Evolutionary conservation across 2,329 filamentous ascomycete species (phyloP).

Genomic region (Colletotrichum sp.): DNA sequence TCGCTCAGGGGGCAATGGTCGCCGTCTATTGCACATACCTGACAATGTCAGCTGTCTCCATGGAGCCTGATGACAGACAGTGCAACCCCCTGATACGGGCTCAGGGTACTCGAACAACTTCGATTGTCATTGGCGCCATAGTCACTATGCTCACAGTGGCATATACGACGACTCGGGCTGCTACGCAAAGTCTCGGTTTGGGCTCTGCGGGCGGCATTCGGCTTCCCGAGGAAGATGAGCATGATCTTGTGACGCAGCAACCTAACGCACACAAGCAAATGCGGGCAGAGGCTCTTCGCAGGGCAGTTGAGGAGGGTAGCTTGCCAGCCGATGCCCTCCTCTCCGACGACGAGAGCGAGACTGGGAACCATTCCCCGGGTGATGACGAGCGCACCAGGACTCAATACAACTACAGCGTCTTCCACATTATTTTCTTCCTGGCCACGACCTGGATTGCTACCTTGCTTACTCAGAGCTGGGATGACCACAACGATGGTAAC

Average conservation of each 20-base stretch:
- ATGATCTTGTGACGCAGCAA: slow-evolving; percentile 87
- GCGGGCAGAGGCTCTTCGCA: slow-evolving; percentile 88
- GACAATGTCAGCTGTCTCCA: slow-evolving; percentile 96
- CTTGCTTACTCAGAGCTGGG: slow-evolving; percentile 75
- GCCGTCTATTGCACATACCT: slow-evolving; percentile 98
- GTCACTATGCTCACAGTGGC: slow-evolving; percentile 97
- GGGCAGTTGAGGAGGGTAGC: slow-evolving; percentile 90
- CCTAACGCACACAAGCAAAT: slow-evolving; percentile 83
- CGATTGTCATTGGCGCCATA: slow-evolving; percentile 89
- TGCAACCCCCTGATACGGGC: slow-evolving; percentile 93
- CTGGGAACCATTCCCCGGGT: slow-evolving; percentile 62
- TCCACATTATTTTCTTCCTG: slow-evolving; percentile 97
- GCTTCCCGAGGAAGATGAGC: slow-evolving; percentile 76
- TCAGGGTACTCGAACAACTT: slow-evolving; percentile 86
- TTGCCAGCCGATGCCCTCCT: slow-evolving; percentile 89
- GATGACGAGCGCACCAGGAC: slow-evolving; percentile 90
- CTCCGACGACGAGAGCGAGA: slow-evolving; percentile 72
- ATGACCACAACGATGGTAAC: slow-evolving; percentile 69
- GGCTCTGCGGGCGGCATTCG: slow-evolving; percentile 63
- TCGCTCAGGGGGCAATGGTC: slow-evolving; percentile 98
- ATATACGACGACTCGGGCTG: slow-evolving; percentile 95
- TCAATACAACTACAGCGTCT: slow-evolving; percentile 95
- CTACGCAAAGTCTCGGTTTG: slow-evolving; percentile 84
- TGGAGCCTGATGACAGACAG: slow-evolving; percentile 92
- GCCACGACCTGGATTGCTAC: slow-evolving; percentile 97